A percentile compares a stretch with the other conserved stretches of the same genome.
phyloP scores from a whole-genome alignment of 2,329 filamentous ascomycete species.

The Rhynchosporium secalis region DNA sequence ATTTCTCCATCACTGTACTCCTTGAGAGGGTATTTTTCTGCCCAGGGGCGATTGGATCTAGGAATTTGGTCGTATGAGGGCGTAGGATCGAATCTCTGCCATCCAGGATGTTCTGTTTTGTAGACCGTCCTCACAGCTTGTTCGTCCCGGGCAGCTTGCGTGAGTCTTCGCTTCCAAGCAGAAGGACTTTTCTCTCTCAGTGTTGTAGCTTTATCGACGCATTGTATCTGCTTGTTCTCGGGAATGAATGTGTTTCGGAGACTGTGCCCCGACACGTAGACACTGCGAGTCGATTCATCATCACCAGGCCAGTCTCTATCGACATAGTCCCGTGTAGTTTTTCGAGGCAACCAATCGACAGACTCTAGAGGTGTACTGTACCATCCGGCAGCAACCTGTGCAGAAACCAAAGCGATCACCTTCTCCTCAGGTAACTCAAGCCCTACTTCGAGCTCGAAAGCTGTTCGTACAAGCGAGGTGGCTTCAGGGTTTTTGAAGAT shows the following conservation, averaged over 20 bases:
- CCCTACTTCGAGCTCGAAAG: not conserved
- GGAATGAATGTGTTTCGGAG: not conserved
- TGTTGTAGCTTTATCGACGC: not conserved
- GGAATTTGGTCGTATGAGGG: not conserved
- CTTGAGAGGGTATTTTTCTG: not conserved
- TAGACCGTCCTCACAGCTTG: not conserved
- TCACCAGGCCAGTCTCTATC: not conserved
- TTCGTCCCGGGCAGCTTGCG: not conserved
- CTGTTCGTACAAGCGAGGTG: not conserved
- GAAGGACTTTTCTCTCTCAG: not conserved
- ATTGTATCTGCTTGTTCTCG: not conserved
- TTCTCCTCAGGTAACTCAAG: not conserved
- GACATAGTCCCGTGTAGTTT: not conserved
- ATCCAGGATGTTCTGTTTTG: not conserved
- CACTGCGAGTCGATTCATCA: not conserved
- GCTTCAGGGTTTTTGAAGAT: constrained; percentile 2
- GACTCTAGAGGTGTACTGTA: not conserved
- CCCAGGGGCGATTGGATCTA: not conserved
- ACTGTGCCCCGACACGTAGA: not conserved
- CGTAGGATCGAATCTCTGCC: too few relatives aligned
- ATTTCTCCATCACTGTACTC: not conserved
- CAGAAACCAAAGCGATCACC: not conserved
- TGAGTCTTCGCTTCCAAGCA: not conserved
- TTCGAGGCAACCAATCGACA: not conserved
- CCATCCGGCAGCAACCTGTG: not conserved